Conservation (phyloP, 176 grass and related monocot species). For the Bonia amplexicaulis region DNA sequence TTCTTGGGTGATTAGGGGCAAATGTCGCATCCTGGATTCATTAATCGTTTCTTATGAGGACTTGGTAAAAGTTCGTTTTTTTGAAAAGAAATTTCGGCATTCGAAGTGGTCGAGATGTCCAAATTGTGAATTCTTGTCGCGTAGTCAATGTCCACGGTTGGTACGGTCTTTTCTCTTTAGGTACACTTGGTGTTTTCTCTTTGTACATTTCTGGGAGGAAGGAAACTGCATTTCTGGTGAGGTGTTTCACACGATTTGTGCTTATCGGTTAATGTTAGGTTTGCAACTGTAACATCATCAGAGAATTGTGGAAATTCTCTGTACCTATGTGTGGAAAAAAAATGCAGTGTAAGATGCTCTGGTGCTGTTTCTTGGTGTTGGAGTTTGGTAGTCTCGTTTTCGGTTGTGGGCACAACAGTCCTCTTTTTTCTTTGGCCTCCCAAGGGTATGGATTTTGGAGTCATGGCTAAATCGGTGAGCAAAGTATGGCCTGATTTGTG, state of each 20-base stretch:
- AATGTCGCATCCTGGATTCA: not conserved
- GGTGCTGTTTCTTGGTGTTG: not conserved
- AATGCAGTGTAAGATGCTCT: not conserved
- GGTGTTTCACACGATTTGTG: not conserved
- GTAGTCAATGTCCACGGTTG: not conserved
- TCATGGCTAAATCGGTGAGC: not conserved
- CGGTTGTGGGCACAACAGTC: not conserved
- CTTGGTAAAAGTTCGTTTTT: not conserved
- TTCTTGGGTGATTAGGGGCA: not conserved
- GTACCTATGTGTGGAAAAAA: not conserved
- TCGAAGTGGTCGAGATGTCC: not conserved
- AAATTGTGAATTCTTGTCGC: not conserved
- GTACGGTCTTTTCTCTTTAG: not conserved
- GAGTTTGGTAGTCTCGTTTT: not conserved
- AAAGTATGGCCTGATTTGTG: not conserved
- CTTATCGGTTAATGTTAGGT: not conserved
- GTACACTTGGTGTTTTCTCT: slow-evolving; percentile 8
- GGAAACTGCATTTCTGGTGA: not conserved
- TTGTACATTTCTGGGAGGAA: slow-evolving; percentile 4
- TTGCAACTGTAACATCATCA: not conserved
- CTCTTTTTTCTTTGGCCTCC: not conserved
- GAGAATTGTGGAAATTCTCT: not conserved
- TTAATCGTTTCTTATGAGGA: not conserved
- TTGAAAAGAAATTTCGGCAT: not conserved
- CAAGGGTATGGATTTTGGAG: not conserved